Percentiles rank a stretch among this genome's conserved stretches.
phyloP scores from a whole-genome alignment of 2,329 filamentous ascomycete species.

The Pseudogymnoascus sp. region DNA sequence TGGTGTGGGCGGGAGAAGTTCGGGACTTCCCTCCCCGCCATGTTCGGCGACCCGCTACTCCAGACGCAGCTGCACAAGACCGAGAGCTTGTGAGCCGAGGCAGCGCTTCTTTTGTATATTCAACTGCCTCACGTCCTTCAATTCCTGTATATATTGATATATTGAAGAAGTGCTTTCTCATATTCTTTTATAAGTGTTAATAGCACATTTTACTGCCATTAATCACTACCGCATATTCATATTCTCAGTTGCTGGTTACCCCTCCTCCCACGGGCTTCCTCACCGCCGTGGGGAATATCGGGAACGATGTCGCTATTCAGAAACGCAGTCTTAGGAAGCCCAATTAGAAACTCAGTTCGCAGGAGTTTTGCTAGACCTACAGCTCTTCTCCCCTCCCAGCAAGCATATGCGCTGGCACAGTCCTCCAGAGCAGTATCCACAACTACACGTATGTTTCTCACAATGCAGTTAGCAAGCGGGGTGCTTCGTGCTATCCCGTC shows the following conservation, averaged over 20 bases:
- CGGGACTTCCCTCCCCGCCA: constrained; percentile 6
- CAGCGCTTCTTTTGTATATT: background rate
- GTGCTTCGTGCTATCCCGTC: background rate
- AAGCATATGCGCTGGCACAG: background rate
- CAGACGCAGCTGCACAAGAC: background rate
- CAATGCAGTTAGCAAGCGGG: background rate
- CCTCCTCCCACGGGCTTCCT: background rate
- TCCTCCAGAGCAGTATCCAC: background rate
- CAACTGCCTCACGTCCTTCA: background rate
- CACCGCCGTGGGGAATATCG: background rate
- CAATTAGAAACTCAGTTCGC: background rate
- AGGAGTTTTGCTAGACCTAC: background rate
- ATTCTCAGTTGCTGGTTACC: background rate
- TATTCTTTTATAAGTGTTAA: background rate
- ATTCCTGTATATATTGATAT: background rate
- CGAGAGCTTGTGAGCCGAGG: background rate
- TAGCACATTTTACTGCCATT: background rate
- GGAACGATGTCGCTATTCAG: background rate
- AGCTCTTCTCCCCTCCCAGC: background rate
- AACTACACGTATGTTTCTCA: background rate
- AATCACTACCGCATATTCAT: background rate
- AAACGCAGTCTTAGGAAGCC: background rate
- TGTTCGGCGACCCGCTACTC: constrained; percentile 3
- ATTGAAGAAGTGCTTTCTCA: background rate
- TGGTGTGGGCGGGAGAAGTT: constrained; percentile 2